These are phyloP conservation scores for Bipolaris cookei DNA, from an alignment of 2,329 filamentous ascomycete species.

Conservation along the genomic window DNA sequence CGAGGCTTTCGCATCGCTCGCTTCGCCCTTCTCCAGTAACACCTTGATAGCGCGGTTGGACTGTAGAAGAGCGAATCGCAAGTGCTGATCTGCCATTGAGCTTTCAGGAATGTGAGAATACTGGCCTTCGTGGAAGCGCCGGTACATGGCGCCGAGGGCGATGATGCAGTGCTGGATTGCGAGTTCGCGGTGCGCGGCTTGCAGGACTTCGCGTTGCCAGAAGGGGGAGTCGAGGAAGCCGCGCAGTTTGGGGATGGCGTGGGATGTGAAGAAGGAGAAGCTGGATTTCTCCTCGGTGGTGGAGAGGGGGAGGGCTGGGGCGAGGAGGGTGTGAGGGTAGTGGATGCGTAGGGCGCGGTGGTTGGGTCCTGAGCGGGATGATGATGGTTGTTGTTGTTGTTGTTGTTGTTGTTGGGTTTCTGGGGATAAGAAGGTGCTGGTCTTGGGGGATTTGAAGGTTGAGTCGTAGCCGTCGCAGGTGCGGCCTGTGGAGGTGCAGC, in stretches of 20 bases:
- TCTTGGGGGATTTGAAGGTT: slow-evolving; percentile 10
- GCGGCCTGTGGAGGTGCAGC: slow-evolving; percentile 42
- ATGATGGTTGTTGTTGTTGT: too few relatives aligned
- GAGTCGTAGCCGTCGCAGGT: slow-evolving; percentile 42
- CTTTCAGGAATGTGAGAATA: slow-evolving; percentile 30
- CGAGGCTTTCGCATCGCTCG: background rate
- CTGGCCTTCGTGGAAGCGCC: slow-evolving; percentile 33
- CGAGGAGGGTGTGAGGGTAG: slow-evolving; percentile 15
- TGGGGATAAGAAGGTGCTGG: background rate
- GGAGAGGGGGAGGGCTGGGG: slow-evolving; percentile 27
- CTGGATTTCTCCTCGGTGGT: slow-evolving; percentile 34
- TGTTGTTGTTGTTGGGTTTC: too few relatives aligned
- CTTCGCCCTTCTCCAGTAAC: slow-evolving; percentile 21
- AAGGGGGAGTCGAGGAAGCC: slow-evolving; percentile 41
- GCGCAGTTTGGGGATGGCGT: slow-evolving; percentile 33
- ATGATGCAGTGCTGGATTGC: slow-evolving; percentile 41
- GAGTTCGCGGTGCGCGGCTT: slow-evolving; percentile 40
- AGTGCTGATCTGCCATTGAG: slow-evolving; percentile 30
- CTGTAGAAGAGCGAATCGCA: slow-evolving; percentile 42
- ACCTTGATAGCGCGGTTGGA: slow-evolving; percentile 40
- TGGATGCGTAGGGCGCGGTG: slow-evolving; percentile 9
- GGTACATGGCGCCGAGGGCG: slow-evolving; percentile 43
- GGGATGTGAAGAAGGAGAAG: slow-evolving; percentile 41
- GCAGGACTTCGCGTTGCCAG: slow-evolving; percentile 41
- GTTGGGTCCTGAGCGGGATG: slow-evolving; percentile 1